These are phyloP conservation scores for Dacryopinax spathularia DNA, from an alignment of 768 basidiomycete species.

Conservation along the genomic window DNA sequence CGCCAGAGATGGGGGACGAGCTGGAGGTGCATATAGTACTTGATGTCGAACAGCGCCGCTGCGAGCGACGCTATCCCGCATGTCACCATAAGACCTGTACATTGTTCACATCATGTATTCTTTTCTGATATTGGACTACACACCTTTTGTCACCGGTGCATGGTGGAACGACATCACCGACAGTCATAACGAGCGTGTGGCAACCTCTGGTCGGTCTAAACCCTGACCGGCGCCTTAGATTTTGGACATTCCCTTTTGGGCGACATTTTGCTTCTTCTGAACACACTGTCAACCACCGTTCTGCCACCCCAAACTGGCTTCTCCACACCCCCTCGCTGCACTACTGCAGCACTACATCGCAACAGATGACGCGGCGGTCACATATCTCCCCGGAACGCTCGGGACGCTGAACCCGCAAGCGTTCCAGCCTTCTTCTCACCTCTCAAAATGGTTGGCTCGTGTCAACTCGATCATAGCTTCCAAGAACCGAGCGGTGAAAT, in stretches of 20 bases:
- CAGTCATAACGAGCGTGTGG: too few species aligned
- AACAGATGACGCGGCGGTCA: slow-evolving; percentile 47
- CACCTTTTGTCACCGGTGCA: slow-evolving; percentile 74
- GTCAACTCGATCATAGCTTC: slow-evolving; percentile 62
- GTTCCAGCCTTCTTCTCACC: slow-evolving; percentile 49
- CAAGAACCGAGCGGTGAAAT: slow-evolving; percentile 59
- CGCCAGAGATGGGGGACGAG: slow-evolving; percentile 80
- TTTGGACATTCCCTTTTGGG: background rate
- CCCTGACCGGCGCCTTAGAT: background rate
- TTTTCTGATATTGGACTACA: background rate
- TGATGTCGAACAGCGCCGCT: slow-evolving; percentile 68
- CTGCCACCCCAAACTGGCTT: background rate
- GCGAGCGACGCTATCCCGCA: slow-evolving; percentile 58
- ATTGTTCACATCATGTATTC: slow-evolving; percentile 6
- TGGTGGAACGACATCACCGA: slow-evolving; percentile 23
- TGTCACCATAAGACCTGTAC: slow-evolving; percentile 59
- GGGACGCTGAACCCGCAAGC: slow-evolving; percentile 37
- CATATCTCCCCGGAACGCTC: slow-evolving; percentile 46
- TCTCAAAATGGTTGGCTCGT: slow-evolving; percentile 62
- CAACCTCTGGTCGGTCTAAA: background rate
- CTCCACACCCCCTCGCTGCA: slow-evolving; percentile 26
- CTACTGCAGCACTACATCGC: slow-evolving; percentile 59
- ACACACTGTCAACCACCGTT: background rate
- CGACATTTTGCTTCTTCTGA: background rate
- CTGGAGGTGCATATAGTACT: slow-evolving; percentile 82